A percentile compares a stretch with the other conserved stretches of the same genome.
phyloP scores from a whole-genome alignment of 352 stramenopile genomes.

The Peronosclerospora sorghi region DNA sequence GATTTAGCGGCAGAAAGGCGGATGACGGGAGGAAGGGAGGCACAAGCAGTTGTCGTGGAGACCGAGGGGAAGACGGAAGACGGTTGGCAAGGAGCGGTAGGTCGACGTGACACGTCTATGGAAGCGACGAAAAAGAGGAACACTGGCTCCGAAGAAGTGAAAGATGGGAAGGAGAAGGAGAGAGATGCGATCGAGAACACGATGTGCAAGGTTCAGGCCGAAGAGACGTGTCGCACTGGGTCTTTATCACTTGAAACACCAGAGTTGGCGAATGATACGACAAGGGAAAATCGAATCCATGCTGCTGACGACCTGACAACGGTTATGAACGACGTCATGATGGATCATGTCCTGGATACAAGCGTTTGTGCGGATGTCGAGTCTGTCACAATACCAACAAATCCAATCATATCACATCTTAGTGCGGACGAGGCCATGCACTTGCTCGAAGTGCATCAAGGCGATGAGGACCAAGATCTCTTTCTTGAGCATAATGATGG shows the following conservation, averaged over 20 bases:
- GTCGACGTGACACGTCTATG: not conserved
- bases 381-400: conserved; percentile 6
- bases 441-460: conserved; percentile 15
- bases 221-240: not conserved
- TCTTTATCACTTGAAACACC: not conserved
- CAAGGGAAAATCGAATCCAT: no score
- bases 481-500: conserved; percentile 9
- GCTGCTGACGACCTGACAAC: no score
- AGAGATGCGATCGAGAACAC: not conserved
- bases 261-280: no score
- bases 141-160: no score
- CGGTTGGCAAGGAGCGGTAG: not conserved
- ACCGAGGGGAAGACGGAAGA: not conserved
- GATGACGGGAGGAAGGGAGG: not conserved
- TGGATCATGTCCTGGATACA: conserved; percentile 4
- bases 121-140: no score
- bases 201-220: no score
- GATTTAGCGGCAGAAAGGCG: not conserved
- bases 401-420: conserved; percentile 12
- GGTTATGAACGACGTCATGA: conserved; percentile 4
- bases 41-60: not conserved
- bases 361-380: conserved; percentile 3
- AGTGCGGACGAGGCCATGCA: conserved; percentile 23
- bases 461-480: conserved; percentile 12
- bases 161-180: not conserved